Evolutionary conservation across 2,329 filamentous ascomycete species (phyloP).

Genomic region (Ophiostoma sp.): DNA sequence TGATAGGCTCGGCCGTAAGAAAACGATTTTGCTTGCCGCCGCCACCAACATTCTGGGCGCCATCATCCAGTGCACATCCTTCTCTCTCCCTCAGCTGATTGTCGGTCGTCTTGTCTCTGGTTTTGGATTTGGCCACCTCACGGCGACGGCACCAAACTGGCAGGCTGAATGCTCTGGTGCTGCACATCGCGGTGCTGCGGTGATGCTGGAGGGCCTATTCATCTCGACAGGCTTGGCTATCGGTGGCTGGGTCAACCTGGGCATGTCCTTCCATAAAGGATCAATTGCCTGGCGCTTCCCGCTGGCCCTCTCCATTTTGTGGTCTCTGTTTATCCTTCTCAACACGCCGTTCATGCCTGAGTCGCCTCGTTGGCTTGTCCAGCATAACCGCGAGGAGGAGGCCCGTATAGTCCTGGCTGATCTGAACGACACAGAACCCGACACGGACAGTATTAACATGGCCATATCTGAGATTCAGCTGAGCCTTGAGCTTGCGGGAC

Average conservation of each 20-base stretch:
- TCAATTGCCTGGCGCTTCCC: neutral
- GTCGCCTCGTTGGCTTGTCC: neutral
- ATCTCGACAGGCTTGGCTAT: slow-evolving; percentile 8
- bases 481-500: neutral
- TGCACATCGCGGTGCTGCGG: neutral
- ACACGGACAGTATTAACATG: neutral
- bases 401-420: neutral
- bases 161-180: slow-evolving; percentile 8
- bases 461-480: slow-evolving; percentile 8
- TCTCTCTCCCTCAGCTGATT: slow-evolving; percentile 11
- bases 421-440: neutral
- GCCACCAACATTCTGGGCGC: neutral
- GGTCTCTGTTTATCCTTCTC: slow-evolving; percentile 7
- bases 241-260: slow-evolving; percentile 6
- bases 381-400: neutral
- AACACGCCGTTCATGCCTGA: slow-evolving; percentile 12
- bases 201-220: slow-evolving; percentile 8
- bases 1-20: slow-evolving; percentile 49
- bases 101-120: slow-evolving; percentile 8
- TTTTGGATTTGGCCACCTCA: slow-evolving; percentile 6
- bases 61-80: neutral
- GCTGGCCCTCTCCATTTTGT: neutral
- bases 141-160: neutral
- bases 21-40: neutral
- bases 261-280: slow-evolving; percentile 10